Base-by-base conservation (phyloP, 495 filamentous ascomycete genomes). In the Hypoxylon intermedium region DNA sequence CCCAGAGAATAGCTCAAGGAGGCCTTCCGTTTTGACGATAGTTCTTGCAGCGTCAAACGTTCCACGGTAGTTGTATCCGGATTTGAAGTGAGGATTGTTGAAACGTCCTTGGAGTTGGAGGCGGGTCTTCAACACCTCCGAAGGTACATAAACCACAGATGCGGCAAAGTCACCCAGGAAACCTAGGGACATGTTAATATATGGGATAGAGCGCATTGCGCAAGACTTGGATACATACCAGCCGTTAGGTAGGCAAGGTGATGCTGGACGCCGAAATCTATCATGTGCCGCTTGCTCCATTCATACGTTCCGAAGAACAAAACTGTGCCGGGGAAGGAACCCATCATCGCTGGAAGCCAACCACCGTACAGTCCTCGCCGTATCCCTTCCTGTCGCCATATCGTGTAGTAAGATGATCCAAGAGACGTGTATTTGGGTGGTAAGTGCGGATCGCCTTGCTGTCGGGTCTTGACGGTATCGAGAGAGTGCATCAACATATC, bases 401-500 rank as follows among this genome's bases (percentile, higher is more conserved):
- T 98, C 1, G 88, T 97, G 65, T 87, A 80, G 77, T 98, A 98
- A 4, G 93, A 92, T 18, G 88, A 86, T 18, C 88, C 87, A 75
- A 97, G 87, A 16, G 91, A 92, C 1, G 89, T 86, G 74, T 98
- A 98, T 74, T 89, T 93, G 1, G 93, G 89, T 13, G 93, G 94
- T 43, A 94, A 82, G 65, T 90, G 86, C 24, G 92, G 92, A 68
- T 97, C 95, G 65, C 94, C 94, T 77, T 98, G 94, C 74, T 98
- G 94, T 47, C 94, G 84, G n/a, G 94, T 98, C 76, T 98, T 98
- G 50, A 98, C 94, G 6, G 94, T 98, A 77, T 98, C 94, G 72
- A 98, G 83, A 40, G 93, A 97, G 74, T 98, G 94, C 95, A 98
- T 98, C 56, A 98, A 79, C 84, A 98, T 91, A 74, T 98, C 94